Base-by-base conservation (phyloP, 805 yeast species). In the Candida michaelii region DNA sequence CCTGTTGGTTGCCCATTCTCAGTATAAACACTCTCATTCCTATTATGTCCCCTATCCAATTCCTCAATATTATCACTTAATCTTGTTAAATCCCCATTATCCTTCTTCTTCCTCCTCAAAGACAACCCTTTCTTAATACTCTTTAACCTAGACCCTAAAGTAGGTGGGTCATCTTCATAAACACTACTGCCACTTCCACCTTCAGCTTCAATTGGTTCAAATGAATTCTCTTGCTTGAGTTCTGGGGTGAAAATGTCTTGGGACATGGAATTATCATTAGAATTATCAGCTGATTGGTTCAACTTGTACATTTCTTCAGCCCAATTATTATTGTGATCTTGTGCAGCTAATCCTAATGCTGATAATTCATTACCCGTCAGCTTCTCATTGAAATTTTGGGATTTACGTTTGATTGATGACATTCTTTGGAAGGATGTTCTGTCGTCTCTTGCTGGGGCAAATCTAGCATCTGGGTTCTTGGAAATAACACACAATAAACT, bases 381-480 rank as follows among this genome's bases (percentile, higher is more conserved):
- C 11, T 69, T 62, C 34, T 67, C 69, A 24, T 50, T 44, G 18
- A 30, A 36, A 15, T 21, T 21, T 18, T 31, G 39, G 12, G 38
- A 42, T 24, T 43, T 45, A 30, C 50, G 43, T 58, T 63, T 65
- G 25, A 65, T 40, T 3, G 69, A 63, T 3, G 68, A 54, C 55
- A 59, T 61, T 54, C 72, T 64, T 58, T 85, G 93, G 80, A 90
- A 90, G 8, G 96, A 88, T 16, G 89, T 82, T 76, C 97, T 82
- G 62, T 90, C 97, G 65, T 90, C 97, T 55, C 74, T 82, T 9
- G 95, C 95, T 10, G 95, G 93, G 39, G 85, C 87, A 60, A 85
- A 85, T 62, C 93, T 78, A 9, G 89, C 81, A 63, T 88, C 96
- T 19, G 96, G 97, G 60, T 88, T 88, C 69, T 84, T 87, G 25